Evolutionary conservation across 2,329 filamentous ascomycete species (phyloP), one percentile per base, ranked within the genome.

Genomic region (Juglanconis oblonga): DNA sequence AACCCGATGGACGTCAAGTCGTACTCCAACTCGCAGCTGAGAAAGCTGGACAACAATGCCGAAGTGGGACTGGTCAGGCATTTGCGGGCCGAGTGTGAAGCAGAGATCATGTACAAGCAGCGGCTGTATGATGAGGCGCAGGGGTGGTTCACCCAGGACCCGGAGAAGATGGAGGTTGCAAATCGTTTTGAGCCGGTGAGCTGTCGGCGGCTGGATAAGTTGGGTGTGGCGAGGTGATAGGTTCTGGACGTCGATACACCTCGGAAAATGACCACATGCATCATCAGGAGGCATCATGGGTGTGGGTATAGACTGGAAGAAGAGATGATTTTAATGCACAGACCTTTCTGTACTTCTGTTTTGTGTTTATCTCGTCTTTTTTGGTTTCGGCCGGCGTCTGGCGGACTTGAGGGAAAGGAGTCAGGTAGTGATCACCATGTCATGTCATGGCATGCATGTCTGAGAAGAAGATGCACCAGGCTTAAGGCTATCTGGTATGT

Each of bases 81-180:
- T 40, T 74, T 97, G 55, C 84, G 83, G 52, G 79, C 81, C 59
- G 82, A 88, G 69, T 99, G 95, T 76, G 88, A 94, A 64, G 79
- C 79, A 58, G 93, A 99, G 77, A 77, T 85, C 64, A 76, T 82
- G 52, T 78, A 83, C 55, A 83, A 88, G 73, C 82, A 87, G 70
- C 81, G 86, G 64, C 79, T 92, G 74, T 79, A 87, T 64, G 87
- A 96, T 64, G 88, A 91, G 52, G 92, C 93, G 0, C 86, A 90
- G 67, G 93, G 93, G 3, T 97, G 92, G 89, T 92, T 97, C 70
- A 92, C 86, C 73, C 85, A 87, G 58, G 92, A 97, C 69, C 81
- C 86, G 55, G 87, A 88, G 64, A 92, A 92, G 79, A 85, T 96
- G 85, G 84, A 87, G 63, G 74, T 85, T 61, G 93, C 93, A 35